Evolutionary conservation across 2,329 filamentous ascomycete species (phyloP), one percentile per base, ranked within the genome.

Genomic region (Xylariaceae sp.): DNA sequence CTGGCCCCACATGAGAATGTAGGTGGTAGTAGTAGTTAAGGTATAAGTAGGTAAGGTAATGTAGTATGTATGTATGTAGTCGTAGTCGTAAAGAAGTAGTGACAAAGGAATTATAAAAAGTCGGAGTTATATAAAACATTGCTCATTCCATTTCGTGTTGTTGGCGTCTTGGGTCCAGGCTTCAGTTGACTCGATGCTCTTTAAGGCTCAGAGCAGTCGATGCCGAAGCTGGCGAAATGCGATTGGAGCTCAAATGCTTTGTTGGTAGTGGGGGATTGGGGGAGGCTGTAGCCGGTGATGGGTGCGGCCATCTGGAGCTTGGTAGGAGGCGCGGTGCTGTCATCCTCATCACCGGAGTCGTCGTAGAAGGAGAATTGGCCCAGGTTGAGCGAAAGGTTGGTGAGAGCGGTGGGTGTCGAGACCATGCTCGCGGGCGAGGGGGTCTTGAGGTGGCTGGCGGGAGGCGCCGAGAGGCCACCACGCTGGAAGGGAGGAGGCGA

Each of bases 401-500:
- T 76, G 10, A 68, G 68, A 1, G 75, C 77, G 11, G 71, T 64
- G 23, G 23, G 23, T 1, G 74, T 73, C 2, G 77, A 75, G 18
- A 62, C 60, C 44, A 68, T 54, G 58, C 66, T 69, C 13, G 71
- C 71, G 3, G 71, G 65, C 23, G 62, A 61, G 23, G 66, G 67
- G 1, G 70, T 71, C 42, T 42, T 9, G 9, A 69, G 10, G 13
- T 45, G 10, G 10, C 11, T 45, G 9, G 42, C 13, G 13, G 42
- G 11, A 11, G 42, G 42, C 13, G 71, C 64, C 0, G 75, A 73
- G 37, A 69, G 56, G 3, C 69, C 72, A 34, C 78, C 72, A 18
- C 78, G 76, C 62, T 76, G 76, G 49, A 76, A 75, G 0, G 82
- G 82, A 0, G 82, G 81, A 7, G 82, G 82, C 2, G 82, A 84